These are phyloP conservation scores for Pseudogymnoascus sp. DNA, from an alignment of 2,329 filamentous ascomycete species.

Conservation along the genomic window DNA sequence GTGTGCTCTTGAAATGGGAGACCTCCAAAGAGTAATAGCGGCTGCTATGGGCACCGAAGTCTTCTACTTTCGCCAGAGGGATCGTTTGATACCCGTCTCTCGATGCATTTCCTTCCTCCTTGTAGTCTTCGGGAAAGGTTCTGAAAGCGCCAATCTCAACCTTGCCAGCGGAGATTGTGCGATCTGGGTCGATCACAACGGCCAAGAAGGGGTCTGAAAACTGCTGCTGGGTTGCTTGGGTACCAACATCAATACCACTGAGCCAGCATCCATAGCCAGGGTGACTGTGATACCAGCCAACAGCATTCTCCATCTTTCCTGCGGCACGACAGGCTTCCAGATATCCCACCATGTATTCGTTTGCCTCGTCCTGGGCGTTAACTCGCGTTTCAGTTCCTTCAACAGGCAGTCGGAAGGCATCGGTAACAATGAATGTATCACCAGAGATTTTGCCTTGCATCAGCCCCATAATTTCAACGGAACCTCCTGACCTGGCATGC, in stretches of 20 bases:
- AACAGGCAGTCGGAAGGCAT: slow-evolving; percentile 87
- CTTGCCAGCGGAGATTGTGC: slow-evolving; percentile 87
- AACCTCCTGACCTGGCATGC: slow-evolving; percentile 92
- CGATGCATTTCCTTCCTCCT: slow-evolving; percentile 38
- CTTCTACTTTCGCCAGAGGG: slow-evolving; percentile 85
- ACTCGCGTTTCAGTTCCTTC: slow-evolving; percentile 98
- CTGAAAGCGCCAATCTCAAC: slow-evolving; percentile 94
- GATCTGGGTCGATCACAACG: slow-evolving; percentile 92
- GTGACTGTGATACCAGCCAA: slow-evolving; percentile 98
- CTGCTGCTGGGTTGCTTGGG: slow-evolving; percentile 75
- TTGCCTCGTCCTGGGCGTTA: slow-evolving; percentile 90
- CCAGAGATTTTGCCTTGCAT: slow-evolving; percentile 92
- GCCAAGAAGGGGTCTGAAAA: slow-evolving; percentile 89
- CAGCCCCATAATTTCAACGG: slow-evolving; percentile 90
- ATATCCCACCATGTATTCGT: slow-evolving; percentile 93
- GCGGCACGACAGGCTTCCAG: slow-evolving; percentile 66
- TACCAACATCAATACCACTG: slow-evolving; percentile 88
- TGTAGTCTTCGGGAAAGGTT: slow-evolving; percentile 73
- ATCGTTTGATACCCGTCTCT: slow-evolving; percentile 65
- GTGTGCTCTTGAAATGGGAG: slow-evolving; percentile 86
- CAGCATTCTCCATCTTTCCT: slow-evolving; percentile 78
- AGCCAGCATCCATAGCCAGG: slow-evolving; percentile 98
- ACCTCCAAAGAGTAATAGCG: slow-evolving; percentile 89
- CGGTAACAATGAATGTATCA: slow-evolving; percentile 82
- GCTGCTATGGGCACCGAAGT: slow-evolving; percentile 87